Base-by-base conservation (phyloP, 2,329 filamentous ascomycete species). In the Monilinia aucupariae region DNA sequence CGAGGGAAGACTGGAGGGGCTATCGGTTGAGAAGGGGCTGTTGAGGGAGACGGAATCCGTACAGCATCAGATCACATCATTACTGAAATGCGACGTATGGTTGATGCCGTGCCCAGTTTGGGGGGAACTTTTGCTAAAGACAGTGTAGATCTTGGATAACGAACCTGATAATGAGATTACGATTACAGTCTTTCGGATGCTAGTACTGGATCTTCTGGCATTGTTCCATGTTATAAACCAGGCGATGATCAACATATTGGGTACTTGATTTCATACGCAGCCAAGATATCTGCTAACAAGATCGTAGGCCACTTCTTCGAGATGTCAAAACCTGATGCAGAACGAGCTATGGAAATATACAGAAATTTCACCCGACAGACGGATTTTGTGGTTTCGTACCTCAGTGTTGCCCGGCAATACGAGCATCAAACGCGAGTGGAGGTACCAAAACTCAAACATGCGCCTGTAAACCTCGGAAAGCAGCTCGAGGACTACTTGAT, bases 101-200 rank as follows among this genome's bases (percentile, higher is more conserved):
- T 54, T n/a, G 30, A 32, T 51, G 45, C n/a, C 22, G 27, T 51
- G 45, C n/a, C 22, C 47, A 3, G 30, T 54, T 52, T 27, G 20
- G 20, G 27, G 43, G 34, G 20, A 30, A 12, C 37, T 25, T 22
- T 48, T 68, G 58, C 69, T 71, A 64, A 71, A 47, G n/a, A 43
- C 61, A 69, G 69, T 39, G 48, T 72, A 92, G 91, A 85, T 97
- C 59, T 84, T 97, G 73, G 88, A 91, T 58, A 85, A 88, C 67
- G 94, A 97, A 70, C 86, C 90, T 9, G 92, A 97, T 74, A 99
- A 97, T 73, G 94, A 99, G 76, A 97, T 99, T 69, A 96, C 92
- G 12, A 83, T 97, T 68, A 96, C 91, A 12, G 92, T 96, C 34
- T 99, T 97, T 74, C 85, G 94, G 64, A 80, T 99, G 67, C 80